Percentiles rank a stretch among this genome's conserved stretches.
Conservation (phyloP, 208 protist species). For the Leishmania arabica region DNA sequence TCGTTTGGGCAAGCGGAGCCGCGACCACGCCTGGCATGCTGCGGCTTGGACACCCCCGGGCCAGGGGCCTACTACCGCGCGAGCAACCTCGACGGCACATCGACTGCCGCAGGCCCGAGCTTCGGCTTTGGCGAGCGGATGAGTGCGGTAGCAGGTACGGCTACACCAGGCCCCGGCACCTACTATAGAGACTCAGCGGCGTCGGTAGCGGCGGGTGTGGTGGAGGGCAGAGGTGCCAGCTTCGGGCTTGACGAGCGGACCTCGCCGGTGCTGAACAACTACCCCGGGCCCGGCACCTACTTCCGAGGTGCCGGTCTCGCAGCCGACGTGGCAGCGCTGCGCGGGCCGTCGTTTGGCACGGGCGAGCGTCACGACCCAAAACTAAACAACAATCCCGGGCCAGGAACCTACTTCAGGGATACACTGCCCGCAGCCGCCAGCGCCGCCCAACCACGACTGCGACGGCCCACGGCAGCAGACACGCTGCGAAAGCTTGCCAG, state of each 20-base stretch:
- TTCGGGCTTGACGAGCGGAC: constrained; percentile 9
- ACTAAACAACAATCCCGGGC: constrained; percentile 11
- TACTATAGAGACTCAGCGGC: constrained; percentile 9
- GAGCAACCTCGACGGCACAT: not conserved
- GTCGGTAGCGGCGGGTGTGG: not conserved
- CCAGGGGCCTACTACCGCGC: constrained; percentile 13
- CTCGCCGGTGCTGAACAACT: not conserved
- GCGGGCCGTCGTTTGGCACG: constrained; percentile 3
- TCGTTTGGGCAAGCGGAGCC: constrained; percentile 6
- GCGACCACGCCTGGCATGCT: not conserved
- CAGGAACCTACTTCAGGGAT: constrained; percentile 24
- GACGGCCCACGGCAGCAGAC: constrained; percentile 25
- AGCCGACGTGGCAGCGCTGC: not conserved
- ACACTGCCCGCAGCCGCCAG: not conserved
- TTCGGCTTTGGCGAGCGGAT: constrained; percentile 31
- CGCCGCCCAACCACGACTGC: not conserved
- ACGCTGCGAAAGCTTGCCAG: constrained; percentile 34
- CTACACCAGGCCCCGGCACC: constrained; percentile 19
- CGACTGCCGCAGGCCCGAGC: not conserved
- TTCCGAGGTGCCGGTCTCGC: constrained; percentile 2
- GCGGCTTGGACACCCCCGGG: not conserved
- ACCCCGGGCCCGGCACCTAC: constrained; percentile 32
- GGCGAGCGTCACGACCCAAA: constrained; percentile 11
- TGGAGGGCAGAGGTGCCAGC: not conserved
- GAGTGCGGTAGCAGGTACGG: not conserved